Evolutionary conservation across 768 basidiomycete species (phyloP).

Genomic region (Boletus huronensis): DNA sequence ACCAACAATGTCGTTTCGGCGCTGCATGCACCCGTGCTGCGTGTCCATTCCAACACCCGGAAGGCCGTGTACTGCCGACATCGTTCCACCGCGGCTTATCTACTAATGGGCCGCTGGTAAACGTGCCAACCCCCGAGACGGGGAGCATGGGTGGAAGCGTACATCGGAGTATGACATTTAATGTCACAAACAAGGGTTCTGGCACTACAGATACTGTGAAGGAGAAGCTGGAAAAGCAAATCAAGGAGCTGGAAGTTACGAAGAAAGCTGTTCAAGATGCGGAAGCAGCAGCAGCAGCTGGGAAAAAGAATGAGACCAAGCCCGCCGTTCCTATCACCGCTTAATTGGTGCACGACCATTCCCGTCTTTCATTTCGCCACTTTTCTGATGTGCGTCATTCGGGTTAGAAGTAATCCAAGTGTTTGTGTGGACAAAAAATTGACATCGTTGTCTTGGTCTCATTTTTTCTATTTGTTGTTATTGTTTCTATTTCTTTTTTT

Average conservation of each 20-base stretch:
- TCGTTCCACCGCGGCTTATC: constrained; percentile 78
- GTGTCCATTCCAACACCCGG: constrained; percentile 91
- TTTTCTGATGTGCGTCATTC: not conserved
- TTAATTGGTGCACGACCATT: constrained; percentile 6
- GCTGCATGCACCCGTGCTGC: constrained; percentile 78
- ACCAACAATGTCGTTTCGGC: constrained; percentile 77
- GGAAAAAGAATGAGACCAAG: constrained; percentile 56
- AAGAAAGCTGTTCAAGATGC: constrained; percentile 67
- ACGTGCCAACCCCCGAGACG: constrained; percentile 56
- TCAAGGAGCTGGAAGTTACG: constrained; percentile 66
- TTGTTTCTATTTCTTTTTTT: constrained; percentile 9
- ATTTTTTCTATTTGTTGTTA: constrained; percentile 17
- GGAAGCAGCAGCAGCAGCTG: constrained; percentile 53
- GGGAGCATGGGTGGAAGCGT: constrained; percentile 68
- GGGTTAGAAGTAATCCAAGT: constrained; percentile 13
- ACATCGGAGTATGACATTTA: constrained; percentile 71
- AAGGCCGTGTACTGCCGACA: constrained; percentile 74
- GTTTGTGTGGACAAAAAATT: constrained; percentile 17
- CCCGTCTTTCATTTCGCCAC: not conserved
- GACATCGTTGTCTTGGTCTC: constrained; percentile 13
- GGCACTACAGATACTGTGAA: constrained; percentile 36
- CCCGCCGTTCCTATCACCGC: constrained; percentile 43
- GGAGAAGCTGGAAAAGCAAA: constrained; percentile 47
- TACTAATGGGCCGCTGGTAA: constrained; percentile 57
- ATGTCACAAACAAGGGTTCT: constrained; percentile 34